Base-by-base conservation (phyloP, 148 eudicot genomes). In the Camellia japonica region DNA sequence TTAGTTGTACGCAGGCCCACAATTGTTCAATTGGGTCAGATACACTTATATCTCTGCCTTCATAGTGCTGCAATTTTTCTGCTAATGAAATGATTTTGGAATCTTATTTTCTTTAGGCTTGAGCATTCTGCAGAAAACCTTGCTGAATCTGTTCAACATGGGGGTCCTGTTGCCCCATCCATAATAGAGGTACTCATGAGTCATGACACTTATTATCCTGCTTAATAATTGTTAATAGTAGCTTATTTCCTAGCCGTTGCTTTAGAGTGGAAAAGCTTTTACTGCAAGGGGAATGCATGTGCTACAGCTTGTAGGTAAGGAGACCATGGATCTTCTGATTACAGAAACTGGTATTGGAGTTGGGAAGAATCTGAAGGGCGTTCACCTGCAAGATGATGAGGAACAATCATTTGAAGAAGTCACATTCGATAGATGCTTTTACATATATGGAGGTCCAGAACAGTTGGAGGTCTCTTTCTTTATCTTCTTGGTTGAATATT, bases 391-490 rank as follows among this genome's bases (percentile, higher is more conserved):
- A 78, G 79, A 66, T 58, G 85, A 86, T 46, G 98, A 90, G 63
- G 96, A 95, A 86, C 97, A 88, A 63, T 85, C 89, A 75, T 84
- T 89, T 78, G 97, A 95, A 82, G 98, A 93, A 90, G 88, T 92
- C 79, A 85, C 93, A n/a, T 96, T 96, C 79, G 95, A 96, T 80
- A 86, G 98, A 66, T 96, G 98, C 83, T 96, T 96, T 83, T 96
- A 96, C 85, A 96, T 93, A 58, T 92, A 96, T 83, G 98, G 99
- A 83, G 99, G 99, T 71, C 98, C 99, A 73, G 99, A 96, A 83
- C 98, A 90, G 66, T 84, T 96, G 80, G 95, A 93, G 97, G 99
- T 93, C 58, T 73, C 58, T 74, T 71, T 80, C 81, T 55, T 44
- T 78, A 14, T 66, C 38, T 23, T 58, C 12, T 23, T 43, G 77